phyloP scores from a whole-genome alignment of 1,284 basidiomycete species.

The Tilletia setariae region DNA sequence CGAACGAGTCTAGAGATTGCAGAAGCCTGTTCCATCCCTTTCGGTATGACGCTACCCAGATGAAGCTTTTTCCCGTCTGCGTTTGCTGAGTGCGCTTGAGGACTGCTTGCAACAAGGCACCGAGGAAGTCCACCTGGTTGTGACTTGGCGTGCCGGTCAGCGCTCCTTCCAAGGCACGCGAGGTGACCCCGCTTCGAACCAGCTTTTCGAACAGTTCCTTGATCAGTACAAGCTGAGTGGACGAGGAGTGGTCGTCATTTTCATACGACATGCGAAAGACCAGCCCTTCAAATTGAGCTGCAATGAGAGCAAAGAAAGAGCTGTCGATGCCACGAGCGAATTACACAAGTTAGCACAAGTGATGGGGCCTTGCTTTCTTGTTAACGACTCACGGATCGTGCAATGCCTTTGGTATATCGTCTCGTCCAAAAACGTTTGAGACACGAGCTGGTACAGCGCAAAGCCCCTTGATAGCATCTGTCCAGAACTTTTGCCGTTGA shows the following conservation, averaged over 20 bases:
- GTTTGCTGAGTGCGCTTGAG: neutral
- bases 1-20: neutral
- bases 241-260: neutral
- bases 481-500: conserved; percentile 2
- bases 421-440: neutral
- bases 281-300: neutral
- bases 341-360: no score
- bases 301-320: neutral
- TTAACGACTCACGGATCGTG: neutral
- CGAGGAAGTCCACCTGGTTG: neutral
- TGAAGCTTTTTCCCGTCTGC: no score
- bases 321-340: neutral
- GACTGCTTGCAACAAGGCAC: neutral
- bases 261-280: neutral
- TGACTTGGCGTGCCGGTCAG: neutral
- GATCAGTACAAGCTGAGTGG: neutral
- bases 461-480: conserved; percentile 6
- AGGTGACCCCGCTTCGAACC: conserved; percentile 3
- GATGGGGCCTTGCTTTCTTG: no score
- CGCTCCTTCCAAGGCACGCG: neutral
- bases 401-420: neutral
- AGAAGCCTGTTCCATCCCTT: neutral
- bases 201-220: neutral
- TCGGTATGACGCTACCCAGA: neutral
- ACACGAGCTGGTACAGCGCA: conserved; percentile 9